Evolutionary conservation across 2,329 filamentous ascomycete genomes (phyloP).

Genomic region (Xylariaceae sp.): DNA sequence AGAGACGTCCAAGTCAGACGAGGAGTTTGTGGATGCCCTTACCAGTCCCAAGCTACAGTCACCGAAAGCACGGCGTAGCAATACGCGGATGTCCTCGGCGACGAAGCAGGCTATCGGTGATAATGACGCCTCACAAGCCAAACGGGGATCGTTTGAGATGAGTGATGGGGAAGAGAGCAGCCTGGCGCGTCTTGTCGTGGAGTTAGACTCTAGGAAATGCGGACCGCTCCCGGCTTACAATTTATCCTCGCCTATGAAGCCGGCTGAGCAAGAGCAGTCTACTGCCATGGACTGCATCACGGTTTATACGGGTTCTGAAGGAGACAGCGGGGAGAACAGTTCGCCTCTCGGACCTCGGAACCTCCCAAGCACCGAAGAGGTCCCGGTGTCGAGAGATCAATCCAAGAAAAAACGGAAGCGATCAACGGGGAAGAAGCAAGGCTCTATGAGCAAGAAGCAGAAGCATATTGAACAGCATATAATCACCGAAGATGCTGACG

Average conservation of each 20-base stretch:
- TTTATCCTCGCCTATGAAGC: constrained; percentile 23
- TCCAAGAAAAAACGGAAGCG: constrained; percentile 22
- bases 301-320: constrained; percentile 9
- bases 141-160: constrained; percentile 24
- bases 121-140: constrained; percentile 4
- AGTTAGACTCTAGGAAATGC: constrained; percentile 37
- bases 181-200: constrained; percentile 40
- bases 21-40: constrained; percentile 43
- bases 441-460: constrained; percentile 18
- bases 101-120: constrained; percentile 1
- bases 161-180: constrained; percentile 37
- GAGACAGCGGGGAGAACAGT: constrained; percentile 3
- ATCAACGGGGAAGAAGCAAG: constrained; percentile 11
- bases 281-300: constrained; percentile 17
- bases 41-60: constrained; percentile 32
- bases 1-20: constrained; percentile 35
- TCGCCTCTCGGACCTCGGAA: no score
- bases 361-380: no score
- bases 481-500: constrained; percentile 10
- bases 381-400: no score
- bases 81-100: constrained; percentile 2
- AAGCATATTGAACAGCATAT: constrained; percentile 12
- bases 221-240: constrained; percentile 18
- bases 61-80: constrained; percentile 20
- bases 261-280: constrained; percentile 2